A percentile compares a stretch with the other conserved stretches of the same genome.
Evolutionary conservation across 768 basidiomycete genomes (phyloP).

Genomic region (Mycena vulgaris): DNA sequence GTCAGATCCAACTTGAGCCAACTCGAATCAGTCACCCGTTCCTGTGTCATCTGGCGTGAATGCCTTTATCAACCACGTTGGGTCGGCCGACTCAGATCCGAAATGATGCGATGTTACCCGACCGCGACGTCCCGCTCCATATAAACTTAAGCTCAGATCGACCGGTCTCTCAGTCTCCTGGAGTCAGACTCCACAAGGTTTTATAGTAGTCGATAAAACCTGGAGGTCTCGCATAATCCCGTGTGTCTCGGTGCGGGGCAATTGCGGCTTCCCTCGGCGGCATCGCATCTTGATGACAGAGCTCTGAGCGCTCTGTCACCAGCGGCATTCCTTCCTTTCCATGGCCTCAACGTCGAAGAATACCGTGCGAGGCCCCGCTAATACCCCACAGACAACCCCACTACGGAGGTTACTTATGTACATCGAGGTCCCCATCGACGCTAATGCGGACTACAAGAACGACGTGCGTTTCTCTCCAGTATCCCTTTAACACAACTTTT

Average conservation of each 20-base stretch:
- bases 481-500: constrained; percentile 15
- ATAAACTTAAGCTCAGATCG: too few species aligned
- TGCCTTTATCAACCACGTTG: too few species aligned
- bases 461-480: constrained; percentile 23
- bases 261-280: constrained; percentile 20
- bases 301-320: constrained; percentile 14
- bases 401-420: constrained; percentile 24
- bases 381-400: constrained; percentile 18
- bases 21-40: too few species aligned
- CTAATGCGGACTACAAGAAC: constrained; percentile 33
- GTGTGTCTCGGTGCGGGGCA: constrained; percentile 12
- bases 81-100: too few species aligned
- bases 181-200: too few species aligned
- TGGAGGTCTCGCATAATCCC: too few species aligned
- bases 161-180: too few species aligned
- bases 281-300: constrained; percentile 14
- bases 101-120: too few species aligned
- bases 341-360: constrained; percentile 19
- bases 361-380: constrained; percentile 13
- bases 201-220: too few species aligned
- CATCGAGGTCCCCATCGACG: constrained; percentile 37
- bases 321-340: constrained; percentile 15
- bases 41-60: too few species aligned
- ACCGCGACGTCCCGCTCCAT: too few species aligned
- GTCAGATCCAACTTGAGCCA: too few species aligned